These are phyloP conservation scores for Aspergillus hiratsukae DNA, from an alignment of 2,329 filamentous ascomycete genomes.

Conservation along the genomic window DNA sequence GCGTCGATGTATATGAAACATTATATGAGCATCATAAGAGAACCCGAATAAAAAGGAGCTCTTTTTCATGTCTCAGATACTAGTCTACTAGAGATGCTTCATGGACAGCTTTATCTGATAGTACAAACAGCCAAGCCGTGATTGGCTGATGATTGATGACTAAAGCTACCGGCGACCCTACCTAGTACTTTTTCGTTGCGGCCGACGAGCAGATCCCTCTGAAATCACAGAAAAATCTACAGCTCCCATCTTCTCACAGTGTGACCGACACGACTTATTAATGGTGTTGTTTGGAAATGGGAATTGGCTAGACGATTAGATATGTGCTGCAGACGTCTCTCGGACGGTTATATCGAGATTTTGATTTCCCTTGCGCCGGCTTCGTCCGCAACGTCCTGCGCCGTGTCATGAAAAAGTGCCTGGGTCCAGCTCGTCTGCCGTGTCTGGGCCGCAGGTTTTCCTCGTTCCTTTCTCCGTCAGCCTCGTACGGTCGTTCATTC, in stretches of 20 bases:
- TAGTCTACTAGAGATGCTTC: background rate
- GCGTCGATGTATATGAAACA: background rate
- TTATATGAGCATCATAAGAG: background rate
- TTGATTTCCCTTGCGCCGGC: conserved; percentile 23
- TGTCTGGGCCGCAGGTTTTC: conserved; percentile 28
- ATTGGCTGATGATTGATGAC: background rate
- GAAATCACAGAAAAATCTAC: background rate
- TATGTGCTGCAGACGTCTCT: conserved; percentile 23
- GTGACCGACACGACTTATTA: background rate
- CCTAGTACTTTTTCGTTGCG: background rate
- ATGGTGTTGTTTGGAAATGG: conserved; percentile 5
- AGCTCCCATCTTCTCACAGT: background rate
- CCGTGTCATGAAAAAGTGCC: conserved; percentile 43
- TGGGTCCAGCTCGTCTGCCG: conserved; percentile 32
- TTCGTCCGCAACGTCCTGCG: conserved; percentile 20
- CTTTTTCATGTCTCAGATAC: background rate
- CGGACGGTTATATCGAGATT: conserved; percentile 22
- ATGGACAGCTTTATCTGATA: background rate
- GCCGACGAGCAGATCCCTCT: background rate
- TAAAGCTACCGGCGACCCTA: background rate
- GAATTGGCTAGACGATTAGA: conserved; percentile 18
- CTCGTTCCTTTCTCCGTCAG: conserved; percentile 12
- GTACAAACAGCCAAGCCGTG: background rate
- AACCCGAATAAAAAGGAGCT: background rate
- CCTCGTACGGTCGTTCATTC: conserved; percentile 5